Evolutionary conservation across 805 yeast species (phyloP), one percentile per base, ranked within the genome.

Genomic region (Schwanniomyces vanrijiae): DNA sequence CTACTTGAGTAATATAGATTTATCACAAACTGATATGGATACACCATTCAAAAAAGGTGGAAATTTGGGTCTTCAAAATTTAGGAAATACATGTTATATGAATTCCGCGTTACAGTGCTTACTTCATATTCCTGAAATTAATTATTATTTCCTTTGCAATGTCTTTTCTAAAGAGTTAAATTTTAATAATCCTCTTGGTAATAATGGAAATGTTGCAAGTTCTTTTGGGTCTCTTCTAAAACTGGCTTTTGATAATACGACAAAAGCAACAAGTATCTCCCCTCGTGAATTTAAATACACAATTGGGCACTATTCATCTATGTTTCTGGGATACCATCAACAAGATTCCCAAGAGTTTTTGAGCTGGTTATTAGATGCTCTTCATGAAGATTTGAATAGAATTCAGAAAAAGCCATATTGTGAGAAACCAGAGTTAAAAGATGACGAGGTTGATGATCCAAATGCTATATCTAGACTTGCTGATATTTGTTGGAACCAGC

Each of bases 81-180:
- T 90, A 50, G 97, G 97, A 2, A 91, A 91, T 61, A 84, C 96
- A 0, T 91, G 97, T 64, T 91, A 90, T 64, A 90, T 91, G 97
- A 90, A 90, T 64, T 88, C 96, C 8, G 97, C 97, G 0, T 68
- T 92, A 39, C 98, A 94, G 60, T 92, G 97, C 59, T 68, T 92
- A 37, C 78, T 82, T 0, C 98, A 92, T 60, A 77, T 91, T 10
- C 96, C 96, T 1, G 96, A 90, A 62, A 65, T 94, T 21, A 80
- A 84, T 8, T 76, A 82, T 37, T 92, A 90, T 61, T 94, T 92
- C 57, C 66, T 84, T 31, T 80, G 77, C 57, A 78, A 80, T 45
- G 70, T 79, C 13, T 87, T 72, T 60, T 73, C 77, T 52, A 62
- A 64, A 2, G 98, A 92, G 56, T 66, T 92, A 42, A 94, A 94